phyloP scores from a whole-genome alignment of 352 stramenopile species.

The Phytophthora cactorum region DNA sequence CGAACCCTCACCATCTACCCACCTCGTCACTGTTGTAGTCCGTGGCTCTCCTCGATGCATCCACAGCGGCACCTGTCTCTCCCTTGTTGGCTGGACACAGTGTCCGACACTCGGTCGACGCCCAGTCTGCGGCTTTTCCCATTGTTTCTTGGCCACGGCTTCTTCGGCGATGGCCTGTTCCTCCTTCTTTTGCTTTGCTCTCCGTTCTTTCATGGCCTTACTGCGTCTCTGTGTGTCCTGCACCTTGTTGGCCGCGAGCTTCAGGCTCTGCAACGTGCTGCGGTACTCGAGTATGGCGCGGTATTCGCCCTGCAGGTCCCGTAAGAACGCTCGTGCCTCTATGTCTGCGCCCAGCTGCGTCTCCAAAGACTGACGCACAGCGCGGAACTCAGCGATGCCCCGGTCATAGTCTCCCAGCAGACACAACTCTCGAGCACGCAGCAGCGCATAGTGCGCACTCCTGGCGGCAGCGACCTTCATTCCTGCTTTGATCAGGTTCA shows the following conservation, averaged over 20 bases:
- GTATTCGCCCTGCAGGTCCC: constrained; percentile 62
- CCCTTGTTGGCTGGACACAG: neutral
- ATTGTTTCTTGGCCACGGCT: constrained; percentile 11
- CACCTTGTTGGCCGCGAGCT: constrained; percentile 28
- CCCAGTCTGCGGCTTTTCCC: constrained; percentile 17
- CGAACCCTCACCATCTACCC: neutral
- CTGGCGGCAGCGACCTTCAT: constrained; percentile 5
- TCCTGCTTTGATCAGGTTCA: constrained; percentile 1
- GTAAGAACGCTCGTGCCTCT: constrained; percentile 49
- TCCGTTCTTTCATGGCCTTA: constrained; percentile 15
- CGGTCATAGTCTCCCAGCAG: constrained; percentile 66
- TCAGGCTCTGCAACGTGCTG: constrained; percentile 48
- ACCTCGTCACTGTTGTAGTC: constrained; percentile 22
- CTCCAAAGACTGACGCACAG: constrained; percentile 43
- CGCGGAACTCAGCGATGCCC: constrained; percentile 51
- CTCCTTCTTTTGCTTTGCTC: constrained; percentile 23
- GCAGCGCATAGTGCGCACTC: constrained; percentile 37
- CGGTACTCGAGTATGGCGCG: constrained; percentile 52
- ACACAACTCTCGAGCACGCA: constrained; percentile 69
- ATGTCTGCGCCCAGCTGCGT: constrained; percentile 30
- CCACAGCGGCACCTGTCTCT: constrained; percentile 25
- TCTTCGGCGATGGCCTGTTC: constrained; percentile 6
- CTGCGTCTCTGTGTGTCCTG: constrained; percentile 35
- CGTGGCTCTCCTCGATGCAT: constrained; percentile 22
- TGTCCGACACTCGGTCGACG: neutral